Evolutionary conservation across 2,329 filamentous ascomycete genomes (phyloP).

Genomic region (Teratosphaeria destructans): DNA sequence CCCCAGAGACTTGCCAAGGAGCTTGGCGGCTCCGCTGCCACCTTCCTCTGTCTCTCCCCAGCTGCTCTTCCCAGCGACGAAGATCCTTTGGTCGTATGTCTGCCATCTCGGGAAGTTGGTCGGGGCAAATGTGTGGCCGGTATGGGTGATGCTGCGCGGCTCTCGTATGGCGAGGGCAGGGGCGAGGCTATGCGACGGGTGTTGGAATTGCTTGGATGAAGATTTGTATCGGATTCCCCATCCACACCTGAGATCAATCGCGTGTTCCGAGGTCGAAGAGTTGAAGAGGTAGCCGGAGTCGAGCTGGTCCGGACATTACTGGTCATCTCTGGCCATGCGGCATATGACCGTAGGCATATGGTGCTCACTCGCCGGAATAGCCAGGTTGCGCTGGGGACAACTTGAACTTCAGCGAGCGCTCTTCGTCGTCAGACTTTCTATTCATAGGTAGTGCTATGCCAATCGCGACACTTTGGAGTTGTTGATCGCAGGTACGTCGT

Average conservation of each 20-base stretch:
- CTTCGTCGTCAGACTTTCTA: background rate
- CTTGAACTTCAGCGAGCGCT: background rate
- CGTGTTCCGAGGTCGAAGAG: constrained; percentile 36
- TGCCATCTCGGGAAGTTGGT: constrained; percentile 20
- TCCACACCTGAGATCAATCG: constrained; percentile 39
- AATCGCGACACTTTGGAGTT: background rate
- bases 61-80: background rate
- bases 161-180: constrained; percentile 24
- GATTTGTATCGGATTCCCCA: constrained; percentile 30
- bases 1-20: constrained; percentile 37
- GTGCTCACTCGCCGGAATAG: background rate
- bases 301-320: constrained; percentile 21
- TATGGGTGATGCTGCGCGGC: constrained; percentile 28
- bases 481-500: background rate
- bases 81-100: constrained; percentile 4
- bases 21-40: constrained; percentile 10
- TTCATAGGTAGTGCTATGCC: background rate
- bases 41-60: constrained; percentile 9
- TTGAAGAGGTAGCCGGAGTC: constrained; percentile 28
- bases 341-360: constrained; percentile 5
- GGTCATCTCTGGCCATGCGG: constrained; percentile 18
- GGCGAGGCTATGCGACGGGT: constrained; percentile 24
- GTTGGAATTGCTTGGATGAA: constrained; percentile 25
- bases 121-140: constrained; percentile 13
- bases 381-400: background rate